These are phyloP conservation scores for Phytophthora citricola DNA, from an alignment of 352 stramenopile genomes.

Conservation along the genomic window DNA sequence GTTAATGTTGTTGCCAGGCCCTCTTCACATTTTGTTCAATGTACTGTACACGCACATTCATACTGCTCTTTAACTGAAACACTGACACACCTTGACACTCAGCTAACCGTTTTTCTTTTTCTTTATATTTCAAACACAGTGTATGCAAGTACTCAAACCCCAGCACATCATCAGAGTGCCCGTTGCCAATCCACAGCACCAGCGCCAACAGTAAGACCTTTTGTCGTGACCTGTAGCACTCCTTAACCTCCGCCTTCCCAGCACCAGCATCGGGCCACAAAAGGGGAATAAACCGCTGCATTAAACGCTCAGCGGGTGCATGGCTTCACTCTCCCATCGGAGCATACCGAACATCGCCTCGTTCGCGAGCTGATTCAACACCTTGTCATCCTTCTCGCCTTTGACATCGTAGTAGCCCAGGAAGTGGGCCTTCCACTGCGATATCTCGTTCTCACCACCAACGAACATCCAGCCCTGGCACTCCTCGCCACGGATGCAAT, in stretches of 20 bases:
- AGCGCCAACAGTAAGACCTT: no score
- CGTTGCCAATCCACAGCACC: not conserved
- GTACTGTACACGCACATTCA: no score
- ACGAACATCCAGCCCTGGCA: slow-evolving; percentile 88
- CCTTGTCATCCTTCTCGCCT: slow-evolving; percentile 85
- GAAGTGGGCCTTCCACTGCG: slow-evolving; percentile 81
- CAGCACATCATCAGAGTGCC: slow-evolving; percentile 5
- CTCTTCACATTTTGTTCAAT: no score
- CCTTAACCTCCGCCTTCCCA: slow-evolving; percentile 1
- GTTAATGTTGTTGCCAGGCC: no score
- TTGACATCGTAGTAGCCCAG: slow-evolving; percentile 87
- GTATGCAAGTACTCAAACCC: slow-evolving; percentile 31
- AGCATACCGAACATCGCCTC: slow-evolving; percentile 89
- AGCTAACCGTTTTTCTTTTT: slow-evolving; percentile 14
- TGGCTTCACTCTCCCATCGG: slow-evolving; percentile 86
- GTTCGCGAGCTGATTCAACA: slow-evolving; percentile 83
- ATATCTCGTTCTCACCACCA: slow-evolving; percentile 66
- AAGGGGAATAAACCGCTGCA: slow-evolving; percentile 35
- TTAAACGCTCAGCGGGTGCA: slow-evolving; percentile 82
- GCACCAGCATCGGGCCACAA: not conserved
- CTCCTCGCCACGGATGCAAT: slow-evolving; percentile 84
- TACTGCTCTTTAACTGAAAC: no score
- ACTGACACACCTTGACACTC: no score
- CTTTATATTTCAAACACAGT: slow-evolving; percentile 29
- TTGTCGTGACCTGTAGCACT: not conserved